phyloP scores from a whole-genome alignment of 1,139 yeast genomes.

The Hemisphaericaspora xylofermentans region DNA sequence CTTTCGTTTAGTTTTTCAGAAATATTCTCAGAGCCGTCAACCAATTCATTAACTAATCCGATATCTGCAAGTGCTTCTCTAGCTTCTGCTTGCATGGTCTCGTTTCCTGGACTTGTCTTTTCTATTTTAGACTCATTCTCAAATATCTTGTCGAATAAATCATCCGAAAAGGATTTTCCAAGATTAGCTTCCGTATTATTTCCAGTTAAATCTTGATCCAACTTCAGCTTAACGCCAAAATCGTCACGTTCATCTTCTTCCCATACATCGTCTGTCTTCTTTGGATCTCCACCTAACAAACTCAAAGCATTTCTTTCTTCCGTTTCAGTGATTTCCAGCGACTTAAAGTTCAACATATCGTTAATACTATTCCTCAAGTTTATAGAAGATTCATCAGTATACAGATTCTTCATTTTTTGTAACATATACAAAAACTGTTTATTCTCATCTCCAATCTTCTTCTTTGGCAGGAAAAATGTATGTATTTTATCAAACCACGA shows the following conservation, averaged over 20 bases:
- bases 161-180: neutral
- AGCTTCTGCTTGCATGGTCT: neutral
- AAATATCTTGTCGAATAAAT: neutral
- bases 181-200: too few species aligned
- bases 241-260: too few species aligned
- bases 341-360: neutral
- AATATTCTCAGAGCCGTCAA: neutral
- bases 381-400: neutral
- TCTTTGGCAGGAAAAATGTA: neutral
- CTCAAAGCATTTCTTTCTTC: neutral
- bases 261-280: neutral
- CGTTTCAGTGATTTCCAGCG: neutral
- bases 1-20: too few species aligned
- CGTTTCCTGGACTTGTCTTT: neutral
- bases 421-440: neutral
- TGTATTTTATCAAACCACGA: neutral
- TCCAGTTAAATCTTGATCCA: too few species aligned
- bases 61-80: neutral
- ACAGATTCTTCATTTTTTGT: neutral
- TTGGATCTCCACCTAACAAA: neutral
- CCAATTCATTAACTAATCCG: neutral
- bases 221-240: too few species aligned
- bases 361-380: neutral
- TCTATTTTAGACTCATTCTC: neutral
- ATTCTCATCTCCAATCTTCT: neutral